A percentile compares a stretch with the other conserved stretches of the same genome.
Evolutionary conservation across 2,329 filamentous ascomycete species (phyloP).

Genomic region (Davidsoniella australis): DNA sequence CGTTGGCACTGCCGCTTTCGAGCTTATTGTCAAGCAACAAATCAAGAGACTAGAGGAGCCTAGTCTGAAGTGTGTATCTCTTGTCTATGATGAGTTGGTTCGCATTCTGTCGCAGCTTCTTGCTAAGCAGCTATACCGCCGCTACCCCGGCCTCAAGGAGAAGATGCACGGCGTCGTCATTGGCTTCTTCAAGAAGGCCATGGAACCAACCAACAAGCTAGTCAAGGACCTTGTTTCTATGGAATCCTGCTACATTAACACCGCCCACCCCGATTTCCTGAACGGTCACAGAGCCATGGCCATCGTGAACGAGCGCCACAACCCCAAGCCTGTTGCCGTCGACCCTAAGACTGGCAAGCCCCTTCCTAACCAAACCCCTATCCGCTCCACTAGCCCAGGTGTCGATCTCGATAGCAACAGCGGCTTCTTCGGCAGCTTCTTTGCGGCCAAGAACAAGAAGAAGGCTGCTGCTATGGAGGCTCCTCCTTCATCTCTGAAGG

Average conservation of each 20-base stretch:
- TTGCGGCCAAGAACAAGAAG: slow-evolving; percentile 99
- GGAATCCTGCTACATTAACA: slow-evolving; percentile 97
- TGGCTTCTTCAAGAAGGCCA: slow-evolving; percentile 89
- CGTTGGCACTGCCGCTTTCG: slow-evolving; percentile 94
- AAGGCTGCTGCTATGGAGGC: slow-evolving; percentile 99
- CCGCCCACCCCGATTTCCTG: slow-evolving; percentile 91
- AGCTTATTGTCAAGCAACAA: slow-evolving; percentile 95
- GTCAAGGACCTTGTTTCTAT: slow-evolving; percentile 84
- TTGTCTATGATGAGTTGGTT: slow-evolving; percentile 94
- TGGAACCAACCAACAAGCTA: slow-evolving; percentile 96
- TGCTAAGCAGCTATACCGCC: slow-evolving; percentile 72
- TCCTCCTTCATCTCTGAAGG: slow-evolving; percentile 82
- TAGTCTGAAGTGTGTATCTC: slow-evolving; percentile 88
- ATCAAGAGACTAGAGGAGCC: slow-evolving; percentile 94
- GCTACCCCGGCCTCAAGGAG: slow-evolving; percentile 90
- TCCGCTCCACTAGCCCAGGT: slow-evolving; percentile 59
- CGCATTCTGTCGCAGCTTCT: slow-evolving; percentile 85
- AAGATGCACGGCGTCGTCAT: slow-evolving; percentile 92
- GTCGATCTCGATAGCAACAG: slow-evolving; percentile 39
- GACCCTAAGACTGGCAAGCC: slow-evolving; percentile 98
- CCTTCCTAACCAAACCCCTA: slow-evolving; percentile 50
- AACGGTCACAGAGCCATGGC: slow-evolving; percentile 97
- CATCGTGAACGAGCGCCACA: slow-evolving; percentile 87
- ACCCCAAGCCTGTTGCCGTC: slow-evolving; percentile 77
- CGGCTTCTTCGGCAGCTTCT: slow-evolving; percentile 97